phyloP scores from a whole-genome alignment of 164 flowering plant species.

The Piper betle region DNA sequence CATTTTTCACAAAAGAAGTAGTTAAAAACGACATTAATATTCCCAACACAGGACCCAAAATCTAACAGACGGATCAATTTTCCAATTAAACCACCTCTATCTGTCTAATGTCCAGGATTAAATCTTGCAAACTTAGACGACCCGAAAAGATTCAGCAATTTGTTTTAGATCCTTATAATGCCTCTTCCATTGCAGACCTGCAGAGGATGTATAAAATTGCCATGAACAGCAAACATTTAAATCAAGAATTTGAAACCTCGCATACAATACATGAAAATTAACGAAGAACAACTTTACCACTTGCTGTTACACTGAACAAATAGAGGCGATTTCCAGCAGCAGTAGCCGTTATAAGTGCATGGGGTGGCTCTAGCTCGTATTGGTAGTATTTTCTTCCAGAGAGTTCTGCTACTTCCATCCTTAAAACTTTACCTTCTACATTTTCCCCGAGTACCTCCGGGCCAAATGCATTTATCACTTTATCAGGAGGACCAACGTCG shows the following conservation, averaged over 20 bases:
- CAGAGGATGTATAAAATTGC: slow-evolving; percentile 4
- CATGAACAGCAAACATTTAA: neutral
- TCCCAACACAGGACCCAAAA: too few relatives aligned
- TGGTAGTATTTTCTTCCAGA: slow-evolving; percentile 76
- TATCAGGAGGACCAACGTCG: slow-evolving; percentile 72
- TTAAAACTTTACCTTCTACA: slow-evolving; percentile 56
- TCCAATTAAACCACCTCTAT: too few relatives aligned
- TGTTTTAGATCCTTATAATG: slow-evolving; percentile 64
- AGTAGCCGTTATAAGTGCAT: slow-evolving; percentile 80
- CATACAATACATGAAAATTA: neutral
- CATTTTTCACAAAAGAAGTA: neutral
- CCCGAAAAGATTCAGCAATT: slow-evolving; percentile 76
- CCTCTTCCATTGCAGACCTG: slow-evolving; percentile 96
- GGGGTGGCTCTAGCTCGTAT: slow-evolving; percentile 89
- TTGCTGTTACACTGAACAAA: slow-evolving; percentile 63
- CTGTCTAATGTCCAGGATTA: too few relatives aligned
- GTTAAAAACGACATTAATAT: too few relatives aligned
- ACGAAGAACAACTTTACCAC: slow-evolving; percentile 27
- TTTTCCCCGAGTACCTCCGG: slow-evolving; percentile 92
- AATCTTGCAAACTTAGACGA: slow-evolving; percentile 21
- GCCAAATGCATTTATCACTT: slow-evolving; percentile 88
- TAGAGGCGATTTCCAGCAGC: slow-evolving; percentile 97
- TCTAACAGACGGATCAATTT: too few relatives aligned
- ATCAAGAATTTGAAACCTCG: neutral
- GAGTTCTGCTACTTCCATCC: slow-evolving; percentile 22